phyloP scores from a whole-genome alignment of 1,284 basidiomycete species.

The Trametes hirsuta region DNA sequence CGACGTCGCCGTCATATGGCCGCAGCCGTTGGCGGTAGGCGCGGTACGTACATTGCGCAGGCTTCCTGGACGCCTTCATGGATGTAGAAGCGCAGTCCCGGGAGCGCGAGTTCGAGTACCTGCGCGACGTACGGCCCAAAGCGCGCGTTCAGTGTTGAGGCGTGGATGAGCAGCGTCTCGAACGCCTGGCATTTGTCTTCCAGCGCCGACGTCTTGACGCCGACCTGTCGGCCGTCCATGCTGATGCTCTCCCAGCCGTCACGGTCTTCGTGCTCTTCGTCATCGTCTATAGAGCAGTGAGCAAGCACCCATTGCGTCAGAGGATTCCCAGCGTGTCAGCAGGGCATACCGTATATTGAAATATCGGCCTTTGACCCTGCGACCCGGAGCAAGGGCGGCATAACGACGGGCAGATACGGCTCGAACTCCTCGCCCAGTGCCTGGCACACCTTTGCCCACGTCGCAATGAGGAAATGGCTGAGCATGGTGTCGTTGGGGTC shows the following conservation, averaged over 20 bases:
- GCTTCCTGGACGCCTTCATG: constrained; percentile 86
- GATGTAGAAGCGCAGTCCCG: constrained; percentile 73
- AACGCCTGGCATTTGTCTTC: constrained; percentile 90
- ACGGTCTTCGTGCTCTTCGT: constrained; percentile 54
- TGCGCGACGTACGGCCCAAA: constrained; percentile 78
- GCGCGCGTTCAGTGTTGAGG: constrained; percentile 64
- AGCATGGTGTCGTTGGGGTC: constrained; percentile 71
- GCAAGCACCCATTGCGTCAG: neutral
- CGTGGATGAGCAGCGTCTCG: constrained; percentile 82
- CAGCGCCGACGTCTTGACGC: constrained; percentile 77
- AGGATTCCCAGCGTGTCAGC: neutral
- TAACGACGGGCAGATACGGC: constrained; percentile 81
- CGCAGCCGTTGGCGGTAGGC: neutral
- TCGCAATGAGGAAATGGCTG: constrained; percentile 71
- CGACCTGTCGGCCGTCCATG: constrained; percentile 77
- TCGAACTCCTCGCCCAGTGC: constrained; percentile 82
- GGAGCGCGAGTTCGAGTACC: constrained; percentile 72
- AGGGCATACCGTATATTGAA: constrained; percentile 64
- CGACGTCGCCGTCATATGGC: neutral
- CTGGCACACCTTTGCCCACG: constrained; percentile 84
- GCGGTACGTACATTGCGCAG: constrained; percentile 60
- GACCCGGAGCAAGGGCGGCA: constrained; percentile 75
- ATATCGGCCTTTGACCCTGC: constrained; percentile 83
- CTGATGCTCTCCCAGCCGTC: constrained; percentile 80
- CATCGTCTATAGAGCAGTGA: constrained; percentile 55